Conservation (phyloP, 768 basidiomycete genomes). For the Tricholoma matsutake region DNA sequence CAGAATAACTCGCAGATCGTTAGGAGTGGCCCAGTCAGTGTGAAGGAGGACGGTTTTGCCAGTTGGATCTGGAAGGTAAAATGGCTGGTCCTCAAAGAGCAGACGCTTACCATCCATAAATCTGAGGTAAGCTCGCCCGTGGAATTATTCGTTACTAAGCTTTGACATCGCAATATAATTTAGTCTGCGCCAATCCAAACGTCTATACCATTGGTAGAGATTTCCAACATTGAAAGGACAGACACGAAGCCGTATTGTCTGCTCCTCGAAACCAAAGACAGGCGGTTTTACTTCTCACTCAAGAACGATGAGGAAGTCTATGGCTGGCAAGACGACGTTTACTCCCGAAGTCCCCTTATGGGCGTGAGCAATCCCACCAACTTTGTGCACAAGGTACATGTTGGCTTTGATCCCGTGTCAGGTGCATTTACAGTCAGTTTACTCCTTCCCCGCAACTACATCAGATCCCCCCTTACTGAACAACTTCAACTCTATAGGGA, state of each 20-base stretch:
- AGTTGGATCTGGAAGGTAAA: conserved; percentile 91
- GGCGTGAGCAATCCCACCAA: conserved; percentile 94
- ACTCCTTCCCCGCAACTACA: background rate
- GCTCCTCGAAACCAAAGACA: conserved; percentile 80
- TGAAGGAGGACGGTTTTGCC: conserved; percentile 94
- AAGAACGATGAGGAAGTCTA: conserved; percentile 98
- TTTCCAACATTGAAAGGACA: conserved; percentile 85
- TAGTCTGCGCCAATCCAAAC: conserved; percentile 57
- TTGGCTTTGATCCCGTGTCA: conserved; percentile 91
- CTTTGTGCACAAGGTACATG: conserved; percentile 98
- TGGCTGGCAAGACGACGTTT: conserved; percentile 97
- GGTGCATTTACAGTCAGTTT: conserved; percentile 88
- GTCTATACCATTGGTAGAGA: conserved; percentile 66
- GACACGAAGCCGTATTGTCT: conserved; percentile 96
- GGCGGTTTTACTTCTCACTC: conserved; percentile 74
- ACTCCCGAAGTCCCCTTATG: conserved; percentile 87
- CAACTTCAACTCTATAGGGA: conserved; percentile 48
- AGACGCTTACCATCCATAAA: conserved; percentile 80
- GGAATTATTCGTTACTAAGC: conserved; percentile 1
- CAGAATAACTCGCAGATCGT: conserved; percentile 47
- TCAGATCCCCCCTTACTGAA: background rate
- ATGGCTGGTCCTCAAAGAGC: conserved; percentile 84
- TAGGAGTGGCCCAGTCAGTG: conserved; percentile 68
- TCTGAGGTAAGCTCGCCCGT: conserved; percentile 66
- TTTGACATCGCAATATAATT: background rate